Base-by-base conservation (phyloP, 2,329 filamentous ascomycete genomes). In the Penicillium sumatraense region DNA sequence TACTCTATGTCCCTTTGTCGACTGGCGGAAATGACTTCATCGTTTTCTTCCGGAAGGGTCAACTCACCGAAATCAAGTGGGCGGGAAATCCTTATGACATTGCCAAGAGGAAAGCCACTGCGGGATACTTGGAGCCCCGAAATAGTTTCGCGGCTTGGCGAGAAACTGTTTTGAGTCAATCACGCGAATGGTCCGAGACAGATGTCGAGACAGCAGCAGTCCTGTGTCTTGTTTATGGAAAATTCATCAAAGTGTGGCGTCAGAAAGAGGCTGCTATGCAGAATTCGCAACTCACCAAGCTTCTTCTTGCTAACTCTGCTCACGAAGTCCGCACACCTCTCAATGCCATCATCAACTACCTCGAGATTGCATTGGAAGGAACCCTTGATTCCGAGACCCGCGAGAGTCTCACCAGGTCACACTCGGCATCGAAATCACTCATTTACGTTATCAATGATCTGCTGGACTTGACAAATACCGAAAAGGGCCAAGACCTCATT, bases 381-480 rank as follows among this genome's bases (percentile, higher is more conserved):
- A 78, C 81, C 0, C 78, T 96, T 3, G 92, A 96, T 60, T 78
- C 85, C 14, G 92, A 96, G 68, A 96, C 90, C 0, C 81, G 93
- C 18, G 92, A 96, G 5, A 96, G 95, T 57, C 78, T 96, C 5
- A 83, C 89, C 0, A 89, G 87, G 62, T 96, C 92, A 1, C 90
- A 96, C 69, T 96, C 91, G 0, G 92, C 92, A 3, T 96, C 92
- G 0, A 96, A 96, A 68, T 96, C 91, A 0, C 78, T 96, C 23
- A 93, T 96, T 4, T 96, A 96, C 69, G 91, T 96, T 9, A 96
- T 96, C 75, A 96, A 96, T 61, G 92, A 96, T 69, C 80, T 96
- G 1, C 80, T 96, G 0, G 92, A 96, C 68, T 78, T 96, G 26
- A 96, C 93, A 1, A 95, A 96, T 68, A 89, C 89, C 0, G 92